These are phyloP conservation scores for Bothriochloa decipiens DNA, from an alignment of 176 grass and related monocot species.

Conservation along the genomic window DNA sequence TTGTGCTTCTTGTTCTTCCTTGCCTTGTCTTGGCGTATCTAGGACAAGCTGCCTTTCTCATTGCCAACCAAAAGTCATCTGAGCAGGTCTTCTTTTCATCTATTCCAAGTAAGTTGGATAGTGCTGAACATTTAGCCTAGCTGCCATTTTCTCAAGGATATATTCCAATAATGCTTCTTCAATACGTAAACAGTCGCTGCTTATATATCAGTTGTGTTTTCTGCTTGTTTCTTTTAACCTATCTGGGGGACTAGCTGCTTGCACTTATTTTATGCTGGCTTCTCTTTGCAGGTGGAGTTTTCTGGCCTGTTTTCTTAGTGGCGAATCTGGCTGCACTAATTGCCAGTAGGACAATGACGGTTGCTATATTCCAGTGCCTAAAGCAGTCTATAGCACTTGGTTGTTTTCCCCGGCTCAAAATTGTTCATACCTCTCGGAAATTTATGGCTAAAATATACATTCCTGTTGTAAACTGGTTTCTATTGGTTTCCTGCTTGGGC, in stretches of 20 bases:
- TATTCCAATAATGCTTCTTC: slow-evolving; percentile 16
- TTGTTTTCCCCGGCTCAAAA: slow-evolving; percentile 94
- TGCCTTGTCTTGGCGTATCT: slow-evolving; percentile 92
- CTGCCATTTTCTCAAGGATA: slow-evolving; percentile 33
- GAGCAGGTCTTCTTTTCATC: slow-evolving; percentile 93
- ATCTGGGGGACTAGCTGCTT: background rate
- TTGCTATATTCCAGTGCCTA: slow-evolving; percentile 91
- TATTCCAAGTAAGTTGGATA: slow-evolving; percentile 73
- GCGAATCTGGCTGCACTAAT: slow-evolving; percentile 91
- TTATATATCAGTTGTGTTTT: slow-evolving; percentile 10
- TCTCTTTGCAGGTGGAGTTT: slow-evolving; percentile 58
- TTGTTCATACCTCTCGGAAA: slow-evolving; percentile 92
- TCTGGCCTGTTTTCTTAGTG: slow-evolving; percentile 93
- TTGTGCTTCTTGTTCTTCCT: slow-evolving; percentile 87
- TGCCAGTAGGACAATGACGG: slow-evolving; percentile 95
- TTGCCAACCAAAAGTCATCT: slow-evolving; percentile 65
- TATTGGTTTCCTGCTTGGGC: slow-evolving; percentile 73
- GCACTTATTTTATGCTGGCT: slow-evolving; percentile 29
- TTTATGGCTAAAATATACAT: slow-evolving; percentile 99
- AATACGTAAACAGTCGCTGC: background rate
- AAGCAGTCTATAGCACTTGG: slow-evolving; percentile 94
- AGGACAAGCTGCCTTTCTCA: slow-evolving; percentile 93
- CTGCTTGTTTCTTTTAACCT: background rate
- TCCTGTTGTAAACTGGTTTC: slow-evolving; percentile 93
- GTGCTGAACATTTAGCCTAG: slow-evolving; percentile 10